phyloP scores from a whole-genome alignment of 2,329 filamentous ascomycete genomes.

The Apiospora koreana region DNA sequence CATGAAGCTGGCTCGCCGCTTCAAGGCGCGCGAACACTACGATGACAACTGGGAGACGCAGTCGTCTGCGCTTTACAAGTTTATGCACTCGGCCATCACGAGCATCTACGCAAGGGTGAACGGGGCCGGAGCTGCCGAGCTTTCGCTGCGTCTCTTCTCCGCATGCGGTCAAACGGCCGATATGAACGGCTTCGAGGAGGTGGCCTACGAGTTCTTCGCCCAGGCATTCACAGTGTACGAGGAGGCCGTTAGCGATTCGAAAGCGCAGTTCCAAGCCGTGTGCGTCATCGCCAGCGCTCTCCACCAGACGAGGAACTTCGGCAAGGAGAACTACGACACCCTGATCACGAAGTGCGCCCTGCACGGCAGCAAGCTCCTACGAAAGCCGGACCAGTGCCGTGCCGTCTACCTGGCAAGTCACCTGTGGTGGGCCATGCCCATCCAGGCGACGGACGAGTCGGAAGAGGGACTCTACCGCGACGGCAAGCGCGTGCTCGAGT shows the following conservation, averaged over 20 bases:
- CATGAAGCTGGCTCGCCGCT: slow-evolving; percentile 83
- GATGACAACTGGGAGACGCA: slow-evolving; percentile 65
- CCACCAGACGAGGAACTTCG: slow-evolving; percentile 86
- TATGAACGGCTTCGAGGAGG: slow-evolving; percentile 88
- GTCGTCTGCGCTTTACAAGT: slow-evolving; percentile 84
- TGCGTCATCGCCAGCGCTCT: slow-evolving; percentile 89
- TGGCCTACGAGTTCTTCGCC: slow-evolving; percentile 96
- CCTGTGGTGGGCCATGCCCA: slow-evolving; percentile 95
- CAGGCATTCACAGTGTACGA: slow-evolving; percentile 99
- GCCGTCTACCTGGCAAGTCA: slow-evolving; percentile 97
- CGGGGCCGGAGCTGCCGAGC: slow-evolving; percentile 75
- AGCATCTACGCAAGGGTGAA: slow-evolving; percentile 86
- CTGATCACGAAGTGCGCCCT: slow-evolving; percentile 96
- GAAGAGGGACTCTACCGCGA: slow-evolving; percentile 87
- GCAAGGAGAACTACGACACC: slow-evolving; percentile 97
- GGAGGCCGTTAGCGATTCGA: slow-evolving; percentile 91
- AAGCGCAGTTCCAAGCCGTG: slow-evolving; percentile 96
- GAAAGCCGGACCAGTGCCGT: slow-evolving; percentile 97
- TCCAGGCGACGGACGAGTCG: slow-evolving; percentile 73
- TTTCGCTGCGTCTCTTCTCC: slow-evolving; percentile 86
- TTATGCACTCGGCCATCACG: slow-evolving; percentile 86
- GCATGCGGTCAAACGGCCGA: slow-evolving; percentile 92
- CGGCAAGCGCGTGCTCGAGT: slow-evolving; percentile 95
- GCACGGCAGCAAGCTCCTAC: slow-evolving; percentile 93
- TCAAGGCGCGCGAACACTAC: slow-evolving; percentile 88